Base-by-base conservation (phyloP, 2,329 filamentous ascomycete species). In the Sclerotinia nivalis region DNA sequence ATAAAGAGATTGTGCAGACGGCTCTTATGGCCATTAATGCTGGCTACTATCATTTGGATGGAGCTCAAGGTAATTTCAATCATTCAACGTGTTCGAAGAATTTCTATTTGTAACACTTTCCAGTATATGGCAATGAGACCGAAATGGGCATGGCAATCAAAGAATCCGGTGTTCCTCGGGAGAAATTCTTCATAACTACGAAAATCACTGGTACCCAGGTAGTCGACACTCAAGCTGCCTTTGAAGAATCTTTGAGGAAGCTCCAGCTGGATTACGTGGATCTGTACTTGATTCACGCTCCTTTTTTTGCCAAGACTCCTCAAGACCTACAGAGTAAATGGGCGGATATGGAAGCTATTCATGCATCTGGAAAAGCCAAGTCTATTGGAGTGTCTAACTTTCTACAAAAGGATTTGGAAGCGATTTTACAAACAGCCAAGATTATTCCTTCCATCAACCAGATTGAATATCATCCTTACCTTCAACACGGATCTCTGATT, bases 351-450 rank as follows among this genome's bases (percentile, higher is more conserved):
- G 88, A 91, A 76, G 87, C 86, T 43, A 88, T 94, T 83, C 85
- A 89, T 77, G 86, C 86, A 58, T 85, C 86, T 1, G 90, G 90
- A 72, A 86, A 86, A 71, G 88, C 87, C 62, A 85, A 84, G 73
- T 88, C 89, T 69, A 93, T 96, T 74, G 92, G 92, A 66, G 89
- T 96, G 20, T 92, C 89, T 76, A 96, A 95, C 82, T 95, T 91
- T 77, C 76, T 86, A 45, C 81, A 84, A 74, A 77, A 81, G 56
- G 82, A 91, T 73, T 79, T 91, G 28, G 85, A 89, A 77, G 76
- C 81, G 3, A 77, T 89, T 55, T 81, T 90, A 2, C 78, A 84
- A 77, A 87, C 88, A 7, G 88, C 89, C 65, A 86, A 84, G 74
- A 78, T 91, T 71, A 78, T 82, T 4, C 92, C 92, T 0, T 88